Evolutionary conservation across 2,329 filamentous ascomycete genomes (phyloP).

Genomic region (Tolypocladium tropicale): DNA sequence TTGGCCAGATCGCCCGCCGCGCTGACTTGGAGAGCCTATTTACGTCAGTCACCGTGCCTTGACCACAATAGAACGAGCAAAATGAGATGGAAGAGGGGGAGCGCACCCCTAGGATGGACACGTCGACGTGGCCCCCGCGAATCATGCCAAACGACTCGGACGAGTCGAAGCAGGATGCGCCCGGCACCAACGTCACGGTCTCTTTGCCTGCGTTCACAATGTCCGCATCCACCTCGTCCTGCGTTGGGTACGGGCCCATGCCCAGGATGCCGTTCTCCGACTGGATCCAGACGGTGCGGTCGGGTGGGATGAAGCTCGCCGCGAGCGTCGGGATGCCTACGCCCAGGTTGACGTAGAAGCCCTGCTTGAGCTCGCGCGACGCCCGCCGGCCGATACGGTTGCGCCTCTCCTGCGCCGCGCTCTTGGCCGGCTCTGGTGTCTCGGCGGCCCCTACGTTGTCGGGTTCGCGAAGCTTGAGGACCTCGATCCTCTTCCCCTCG

Average conservation of each 20-base stretch:
- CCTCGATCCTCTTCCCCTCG: slow-evolving; percentile 61
- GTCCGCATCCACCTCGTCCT: slow-evolving; percentile 63
- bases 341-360: slow-evolving; percentile 71
- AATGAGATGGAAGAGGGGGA: neutral
- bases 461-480: slow-evolving; percentile 47
- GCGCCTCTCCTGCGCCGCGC: slow-evolving; percentile 42
- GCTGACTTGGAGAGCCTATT: slow-evolving; percentile 61
- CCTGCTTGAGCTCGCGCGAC: slow-evolving; percentile 70
- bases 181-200: slow-evolving; percentile 69
- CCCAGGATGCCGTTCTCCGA: slow-evolving; percentile 80
- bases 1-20: slow-evolving; percentile 74
- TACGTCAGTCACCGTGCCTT: neutral
- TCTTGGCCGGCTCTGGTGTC: slow-evolving; percentile 24
- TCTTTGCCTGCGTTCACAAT: slow-evolving; percentile 84
- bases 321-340: slow-evolving; percentile 84
- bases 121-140: slow-evolving; percentile 71
- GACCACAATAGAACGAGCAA: neutral
- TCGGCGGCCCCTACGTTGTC: slow-evolving; percentile 29
- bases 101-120: slow-evolving; percentile 64
- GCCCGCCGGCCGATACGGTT: slow-evolving; percentile 68
- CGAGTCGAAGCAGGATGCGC: slow-evolving; percentile 68
- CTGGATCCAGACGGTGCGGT: slow-evolving; percentile 69
- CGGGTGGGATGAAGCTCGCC: slow-evolving; percentile 60
- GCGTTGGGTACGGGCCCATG: slow-evolving; percentile 70
- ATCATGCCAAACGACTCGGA: slow-evolving; percentile 85